A percentile compares a stretch with the other conserved stretches of the same genome.
These are phyloP conservation scores for Sporothrix phasma DNA, from an alignment of 2,329 filamentous ascomycete genomes.

Conservation along the genomic window DNA sequence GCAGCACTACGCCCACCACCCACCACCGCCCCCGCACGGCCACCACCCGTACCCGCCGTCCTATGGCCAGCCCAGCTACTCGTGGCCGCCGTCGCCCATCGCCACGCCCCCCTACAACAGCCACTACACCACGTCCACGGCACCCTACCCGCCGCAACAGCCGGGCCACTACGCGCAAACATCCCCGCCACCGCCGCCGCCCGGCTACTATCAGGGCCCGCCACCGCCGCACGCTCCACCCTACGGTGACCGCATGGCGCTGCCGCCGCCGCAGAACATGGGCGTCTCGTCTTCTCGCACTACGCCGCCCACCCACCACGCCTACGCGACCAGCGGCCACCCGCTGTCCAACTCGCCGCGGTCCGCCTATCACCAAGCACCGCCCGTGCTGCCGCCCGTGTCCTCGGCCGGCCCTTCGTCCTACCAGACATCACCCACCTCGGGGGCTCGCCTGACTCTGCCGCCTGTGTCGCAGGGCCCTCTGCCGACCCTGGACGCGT, in stretches of 20 bases:
- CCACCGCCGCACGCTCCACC: conserved; percentile 16
- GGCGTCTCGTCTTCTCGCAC: conserved; percentile 1
- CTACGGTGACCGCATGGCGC: conserved; percentile 13
- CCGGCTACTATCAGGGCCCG: conserved; percentile 20
- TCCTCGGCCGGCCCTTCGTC: conserved; percentile 1
- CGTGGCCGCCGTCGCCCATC: conserved; percentile 47
- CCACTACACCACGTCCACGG: conserved; percentile 33
- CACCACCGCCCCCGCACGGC: conserved; percentile 14
- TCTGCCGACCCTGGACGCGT: conserved; percentile 7
- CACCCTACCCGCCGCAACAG: conserved; percentile 22
- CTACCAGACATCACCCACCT: conserved; percentile 13
- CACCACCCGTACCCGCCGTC: conserved; percentile 24
- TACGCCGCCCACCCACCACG: conserved; percentile 4
- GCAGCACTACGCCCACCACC: conserved; percentile 17
- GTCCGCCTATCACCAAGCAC: conserved; percentile 15
- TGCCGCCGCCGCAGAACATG: conserved; percentile 14
- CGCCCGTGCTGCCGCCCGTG: conserved; percentile 14
- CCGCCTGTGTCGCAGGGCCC: conserved; percentile 13
- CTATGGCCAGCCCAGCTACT: conserved; percentile 37
- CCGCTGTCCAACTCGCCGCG: conserved; percentile 13
- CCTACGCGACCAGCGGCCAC: background rate
- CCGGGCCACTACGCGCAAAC: conserved; percentile 20
- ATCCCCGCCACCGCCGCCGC: conserved; percentile 23
- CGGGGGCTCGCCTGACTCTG: conserved; percentile 6
- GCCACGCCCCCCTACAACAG: conserved; percentile 44